Evolutionary conservation across 2,329 filamentous ascomycete genomes (phyloP).

Genomic region (Chaetomium sp.): DNA sequence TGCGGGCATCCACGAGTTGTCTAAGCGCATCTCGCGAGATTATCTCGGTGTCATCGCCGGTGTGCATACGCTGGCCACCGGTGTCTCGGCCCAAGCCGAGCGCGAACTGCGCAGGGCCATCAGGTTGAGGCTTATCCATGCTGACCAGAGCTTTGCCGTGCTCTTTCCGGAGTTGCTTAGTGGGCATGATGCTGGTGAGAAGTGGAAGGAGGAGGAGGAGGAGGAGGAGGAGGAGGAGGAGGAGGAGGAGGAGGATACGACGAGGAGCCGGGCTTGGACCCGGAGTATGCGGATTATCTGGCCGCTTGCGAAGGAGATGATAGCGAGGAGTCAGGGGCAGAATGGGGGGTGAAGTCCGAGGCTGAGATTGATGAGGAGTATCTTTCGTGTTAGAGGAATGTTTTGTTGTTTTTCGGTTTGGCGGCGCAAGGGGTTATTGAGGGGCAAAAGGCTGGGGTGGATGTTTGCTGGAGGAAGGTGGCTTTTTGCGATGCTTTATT

Average conservation of each 20-base stretch:
- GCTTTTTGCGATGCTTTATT: no score
- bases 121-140: background rate
- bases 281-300: no score
- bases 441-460: no score
- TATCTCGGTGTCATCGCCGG: conserved; percentile 19
- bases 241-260: background rate
- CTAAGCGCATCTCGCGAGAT: conserved; percentile 10
- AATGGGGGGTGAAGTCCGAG: no score
- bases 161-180: background rate
- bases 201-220: background rate
- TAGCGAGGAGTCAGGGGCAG: no score
- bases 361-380: no score
- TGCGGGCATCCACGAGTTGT: conserved; percentile 7
- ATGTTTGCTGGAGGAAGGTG: no score
- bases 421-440: no score
- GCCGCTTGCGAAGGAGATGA: no score
- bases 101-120: conserved; percentile 19
- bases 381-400: no score
- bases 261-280: no score
- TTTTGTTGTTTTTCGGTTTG: no score
- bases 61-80: background rate
- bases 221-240: background rate
- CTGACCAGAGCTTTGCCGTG: conserved; percentile 11
- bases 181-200: background rate
- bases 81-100: conserved; percentile 11